Percentiles rank a stretch among this genome's conserved stretches.
Conservation (phyloP, 768 basidiomycete genomes). For the Serendipita sp. region DNA sequence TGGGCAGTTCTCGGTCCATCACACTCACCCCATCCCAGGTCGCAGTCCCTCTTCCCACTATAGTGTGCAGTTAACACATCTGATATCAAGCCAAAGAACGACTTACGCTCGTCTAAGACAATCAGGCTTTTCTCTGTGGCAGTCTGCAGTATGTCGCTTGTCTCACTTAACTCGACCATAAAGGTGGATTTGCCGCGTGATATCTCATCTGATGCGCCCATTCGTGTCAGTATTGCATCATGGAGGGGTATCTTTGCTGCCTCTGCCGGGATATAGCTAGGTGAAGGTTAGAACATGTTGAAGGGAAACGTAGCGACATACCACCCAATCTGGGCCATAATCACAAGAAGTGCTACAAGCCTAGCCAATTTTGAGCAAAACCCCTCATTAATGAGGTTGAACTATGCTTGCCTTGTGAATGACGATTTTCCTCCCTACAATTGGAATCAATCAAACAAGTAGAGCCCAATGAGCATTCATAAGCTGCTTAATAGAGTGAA, state of each 20-base stretch:
- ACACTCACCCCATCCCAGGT: conserved; percentile 63
- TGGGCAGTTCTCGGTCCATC: not conserved
- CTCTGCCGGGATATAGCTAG: conserved; percentile 65
- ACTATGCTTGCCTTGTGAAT: not conserved
- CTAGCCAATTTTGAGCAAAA: conserved; percentile 27
- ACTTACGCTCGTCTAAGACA: conserved; percentile 50
- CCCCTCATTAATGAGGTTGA: not conserved
- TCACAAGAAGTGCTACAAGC: conserved; percentile 54
- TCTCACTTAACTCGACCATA: conserved; percentile 95
- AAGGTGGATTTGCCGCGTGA: conserved; percentile 80
- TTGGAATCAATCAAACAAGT: not conserved
- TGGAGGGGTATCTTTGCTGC: conserved; percentile 60
- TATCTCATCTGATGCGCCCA: conserved; percentile 88
- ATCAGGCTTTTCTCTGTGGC: conserved; percentile 67
- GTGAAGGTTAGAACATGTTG: not conserved
- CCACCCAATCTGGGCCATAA: conserved; percentile 78
- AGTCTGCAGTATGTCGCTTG: conserved; percentile 68
- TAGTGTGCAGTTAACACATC: not conserved
- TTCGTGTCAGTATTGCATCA: conserved; percentile 73
- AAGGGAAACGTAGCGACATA: conserved; percentile 67
- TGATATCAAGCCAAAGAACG: conserved; percentile 1
- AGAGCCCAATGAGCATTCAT: not conserved
- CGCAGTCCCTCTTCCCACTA: conserved; percentile 80
- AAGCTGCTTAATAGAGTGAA: conserved; percentile 3
- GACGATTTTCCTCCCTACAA: conserved; percentile 35